A percentile compares a stretch with the other conserved stretches of the same genome.
These are phyloP conservation scores for Biscutella laevigata DNA, from an alignment of 441 rosid genomes.

Conservation along the genomic window DNA sequence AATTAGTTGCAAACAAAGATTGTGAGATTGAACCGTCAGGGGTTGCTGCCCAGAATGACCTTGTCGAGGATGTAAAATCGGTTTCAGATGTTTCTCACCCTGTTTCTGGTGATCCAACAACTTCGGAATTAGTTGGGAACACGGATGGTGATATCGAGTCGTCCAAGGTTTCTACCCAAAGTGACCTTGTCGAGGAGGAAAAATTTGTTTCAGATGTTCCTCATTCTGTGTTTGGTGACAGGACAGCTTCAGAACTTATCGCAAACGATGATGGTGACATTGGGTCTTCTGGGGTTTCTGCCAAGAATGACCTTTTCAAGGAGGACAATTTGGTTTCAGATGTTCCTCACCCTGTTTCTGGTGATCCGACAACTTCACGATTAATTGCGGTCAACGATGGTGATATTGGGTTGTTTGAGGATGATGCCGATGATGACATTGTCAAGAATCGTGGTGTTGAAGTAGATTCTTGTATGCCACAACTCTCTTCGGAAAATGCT, in stretches of 20 bases:
- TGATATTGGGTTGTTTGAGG: conserved; percentile 9
- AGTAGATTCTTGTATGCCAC: conserved; percentile 16
- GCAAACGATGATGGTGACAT: conserved; percentile 11
- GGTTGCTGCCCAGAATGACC: too few relatives aligned
- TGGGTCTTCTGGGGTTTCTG: conserved; percentile 13
- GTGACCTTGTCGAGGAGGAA: not conserved
- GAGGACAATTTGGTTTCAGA: not conserved
- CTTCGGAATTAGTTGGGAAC: too few relatives aligned
- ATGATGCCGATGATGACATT: conserved; percentile 11
- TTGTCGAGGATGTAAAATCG: too few relatives aligned
- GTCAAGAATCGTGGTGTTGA: conserved; percentile 20
- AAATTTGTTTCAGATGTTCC: conserved; percentile 6
- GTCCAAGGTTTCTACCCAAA: too few relatives aligned
- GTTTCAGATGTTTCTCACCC: too few relatives aligned
- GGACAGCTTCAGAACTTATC: conserved; percentile 12
- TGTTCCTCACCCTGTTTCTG: conserved; percentile 9
- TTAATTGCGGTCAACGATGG: conserved; percentile 11
- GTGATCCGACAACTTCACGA: conserved; percentile 19
- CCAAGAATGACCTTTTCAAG: conserved; percentile 11
- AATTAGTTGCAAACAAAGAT: too few relatives aligned
- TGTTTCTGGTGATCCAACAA: too few relatives aligned
- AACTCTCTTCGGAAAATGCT: conserved; percentile 5
- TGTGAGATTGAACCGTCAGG: too few relatives aligned
- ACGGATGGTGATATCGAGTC: too few relatives aligned
- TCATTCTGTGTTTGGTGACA: conserved; percentile 15